A percentile compares a stretch with the other conserved stretches of the same genome.
Evolutionary conservation across 352 stramenopile genomes (phyloP).

Genomic region (Pythium catenulatum): DNA sequence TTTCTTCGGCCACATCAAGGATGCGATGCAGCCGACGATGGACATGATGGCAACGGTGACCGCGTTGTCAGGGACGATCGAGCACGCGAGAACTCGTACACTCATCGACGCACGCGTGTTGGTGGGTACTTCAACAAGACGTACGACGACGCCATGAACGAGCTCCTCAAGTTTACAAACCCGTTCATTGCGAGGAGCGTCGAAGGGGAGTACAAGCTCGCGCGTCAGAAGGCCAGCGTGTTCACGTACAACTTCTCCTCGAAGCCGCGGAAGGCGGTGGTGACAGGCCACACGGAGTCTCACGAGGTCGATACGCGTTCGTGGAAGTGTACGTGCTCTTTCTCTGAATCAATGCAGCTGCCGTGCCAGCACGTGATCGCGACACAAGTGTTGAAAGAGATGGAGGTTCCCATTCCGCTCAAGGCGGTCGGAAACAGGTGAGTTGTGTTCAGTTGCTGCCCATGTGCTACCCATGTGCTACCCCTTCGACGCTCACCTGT

Average conservation of each 20-base stretch:
- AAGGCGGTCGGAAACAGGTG: too few species aligned
- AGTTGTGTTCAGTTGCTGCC: too few species aligned
- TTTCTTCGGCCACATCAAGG: background rate
- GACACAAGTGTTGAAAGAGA: too few species aligned
- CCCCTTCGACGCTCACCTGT: too few species aligned
- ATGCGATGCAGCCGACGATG: background rate
- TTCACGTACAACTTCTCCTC: too few species aligned
- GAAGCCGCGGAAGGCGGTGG: too few species aligned
- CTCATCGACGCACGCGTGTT: background rate
- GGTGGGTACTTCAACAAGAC: background rate
- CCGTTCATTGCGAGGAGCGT: background rate
- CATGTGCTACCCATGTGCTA: too few species aligned
- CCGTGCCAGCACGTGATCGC: too few species aligned
- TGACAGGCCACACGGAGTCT: too few species aligned
- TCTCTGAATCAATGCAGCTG: too few species aligned
- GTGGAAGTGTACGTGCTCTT: background rate
- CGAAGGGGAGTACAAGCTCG: background rate
- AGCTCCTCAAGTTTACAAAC: conserved; percentile 7
- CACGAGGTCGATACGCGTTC: background rate
- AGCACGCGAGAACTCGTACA: background rate
- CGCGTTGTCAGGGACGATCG: background rate
- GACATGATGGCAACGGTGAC: background rate
- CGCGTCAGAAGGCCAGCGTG: background rate
- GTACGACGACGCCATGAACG: conserved; percentile 1
- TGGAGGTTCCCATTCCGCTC: too few species aligned